Evolutionary conservation across 257 asterid species (phyloP).

Genomic region (Leptodermis oblonga): DNA sequence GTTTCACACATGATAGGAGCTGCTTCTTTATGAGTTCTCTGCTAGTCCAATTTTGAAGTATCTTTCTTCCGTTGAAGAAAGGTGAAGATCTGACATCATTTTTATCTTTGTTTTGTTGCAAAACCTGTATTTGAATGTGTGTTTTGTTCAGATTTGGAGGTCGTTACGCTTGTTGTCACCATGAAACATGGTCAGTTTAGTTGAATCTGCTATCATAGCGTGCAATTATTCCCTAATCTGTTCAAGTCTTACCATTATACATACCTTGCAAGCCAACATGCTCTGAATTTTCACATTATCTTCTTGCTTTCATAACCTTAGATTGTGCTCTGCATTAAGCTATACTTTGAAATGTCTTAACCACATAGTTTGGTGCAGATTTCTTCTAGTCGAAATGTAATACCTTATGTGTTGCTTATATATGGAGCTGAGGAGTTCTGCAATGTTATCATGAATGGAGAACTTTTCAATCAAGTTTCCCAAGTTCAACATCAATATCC

Average conservation of each 20-base stretch:
- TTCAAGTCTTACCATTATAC: background rate
- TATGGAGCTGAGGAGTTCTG: slow-evolving; percentile 92
- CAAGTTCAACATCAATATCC: slow-evolving; percentile 63
- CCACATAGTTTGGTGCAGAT: slow-evolving; percentile 41
- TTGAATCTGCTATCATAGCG: background rate
- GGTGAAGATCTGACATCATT: background rate
- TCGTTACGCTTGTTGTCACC: background rate
- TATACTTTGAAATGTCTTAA: slow-evolving; percentile 7
- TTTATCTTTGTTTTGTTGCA: background rate
- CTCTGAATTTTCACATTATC: background rate
- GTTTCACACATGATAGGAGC: background rate
- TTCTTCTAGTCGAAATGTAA: slow-evolving; percentile 39
- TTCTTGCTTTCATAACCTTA: background rate
- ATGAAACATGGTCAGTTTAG: background rate
- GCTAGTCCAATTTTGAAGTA: background rate
- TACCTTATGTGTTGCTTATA: slow-evolving; percentile 60
- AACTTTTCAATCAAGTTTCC: slow-evolving; percentile 57
- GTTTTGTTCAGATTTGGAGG: background rate
- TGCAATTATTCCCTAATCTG: background rate
- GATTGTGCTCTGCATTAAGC: background rate
- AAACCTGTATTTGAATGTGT: background rate
- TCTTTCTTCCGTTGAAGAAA: background rate
- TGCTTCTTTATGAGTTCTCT: background rate
- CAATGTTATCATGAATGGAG: slow-evolving; percentile 46
- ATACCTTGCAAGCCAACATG: slow-evolving; percentile 4